Evolutionary conservation across 2,329 filamentous ascomycete genomes (phyloP), one percentile per base, ranked within the genome.

Genomic region (Colletotrichum sidae): DNA sequence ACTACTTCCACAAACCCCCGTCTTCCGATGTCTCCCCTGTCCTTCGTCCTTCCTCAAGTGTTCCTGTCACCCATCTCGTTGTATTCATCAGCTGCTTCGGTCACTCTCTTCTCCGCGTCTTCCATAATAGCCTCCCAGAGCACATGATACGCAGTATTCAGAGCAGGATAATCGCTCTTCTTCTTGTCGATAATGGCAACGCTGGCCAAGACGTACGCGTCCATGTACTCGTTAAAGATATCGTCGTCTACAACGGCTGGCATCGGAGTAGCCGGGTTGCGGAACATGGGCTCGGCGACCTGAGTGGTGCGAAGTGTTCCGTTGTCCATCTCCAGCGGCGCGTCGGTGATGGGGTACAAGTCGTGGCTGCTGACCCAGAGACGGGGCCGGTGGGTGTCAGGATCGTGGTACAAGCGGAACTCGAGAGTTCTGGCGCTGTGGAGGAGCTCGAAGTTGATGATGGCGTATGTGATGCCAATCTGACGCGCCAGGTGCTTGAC

Each of bases 391-490:
- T 13, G 7, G 9, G 11, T 15, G 15, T 64, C 42, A 15, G 46
- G 49, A 35, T 33, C 60, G 35, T 60, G 25, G 25, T 42, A 42
- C 38, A 64, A 59, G 41, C 37, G 45, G 34, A 64, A 10, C 4
- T 13, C 35, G 12, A 13, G 12, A 25, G 25, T 5, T 25, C 25
- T 25, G 37, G 60, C 60, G 55, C 60, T 55, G 25, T 37, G 44
- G 35, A n/a, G 7, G 8, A 58, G 15, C 17, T 64, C 60, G 55
- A 42, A 46, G 55, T 64, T 55, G 34, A 64, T 64, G 9, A 64
- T 35, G 9, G 60, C 60, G 12, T 60, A 42, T 6, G 60, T 49
- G 34, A 35, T 37, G 25, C 60, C 60, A 47, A 64, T 53, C 42
- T 64, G 25, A 17, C 55, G 42, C 35, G 55, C 55, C 12, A 58